phyloP scores from a whole-genome alignment of 2,329 filamentous ascomycete genomes.

The Neonectria ditissima region DNA sequence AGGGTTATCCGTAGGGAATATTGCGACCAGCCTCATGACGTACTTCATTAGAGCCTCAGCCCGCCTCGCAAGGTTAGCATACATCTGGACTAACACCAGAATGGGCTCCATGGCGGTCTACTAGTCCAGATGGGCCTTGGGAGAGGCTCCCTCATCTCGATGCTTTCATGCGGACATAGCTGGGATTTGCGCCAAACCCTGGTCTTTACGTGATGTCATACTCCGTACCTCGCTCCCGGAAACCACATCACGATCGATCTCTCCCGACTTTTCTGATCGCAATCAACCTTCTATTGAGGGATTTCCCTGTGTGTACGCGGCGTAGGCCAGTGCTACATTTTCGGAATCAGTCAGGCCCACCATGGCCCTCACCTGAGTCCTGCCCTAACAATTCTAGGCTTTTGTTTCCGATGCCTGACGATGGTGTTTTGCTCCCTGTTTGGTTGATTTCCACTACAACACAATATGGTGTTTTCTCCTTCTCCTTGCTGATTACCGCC shows the following conservation, averaged over 20 bases:
- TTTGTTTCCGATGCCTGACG: background rate
- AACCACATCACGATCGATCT: constrained; percentile 1
- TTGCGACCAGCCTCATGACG: background rate
- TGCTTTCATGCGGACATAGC: background rate
- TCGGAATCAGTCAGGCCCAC: background rate
- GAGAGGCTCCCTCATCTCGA: background rate
- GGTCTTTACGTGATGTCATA: constrained; percentile 14
- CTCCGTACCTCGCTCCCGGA: background rate
- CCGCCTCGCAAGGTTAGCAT: too few relatives aligned
- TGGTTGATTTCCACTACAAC: background rate
- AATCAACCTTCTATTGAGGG: background rate
- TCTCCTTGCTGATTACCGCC: background rate
- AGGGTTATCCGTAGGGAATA: background rate
- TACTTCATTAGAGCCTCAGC: background rate
- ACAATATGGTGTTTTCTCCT: background rate
- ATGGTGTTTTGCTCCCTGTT: background rate
- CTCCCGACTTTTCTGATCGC: background rate
- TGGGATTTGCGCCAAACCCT: background rate
- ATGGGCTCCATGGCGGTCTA: background rate
- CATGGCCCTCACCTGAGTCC: background rate
- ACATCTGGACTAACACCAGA: background rate
- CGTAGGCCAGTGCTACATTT: background rate
- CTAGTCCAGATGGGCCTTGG: background rate
- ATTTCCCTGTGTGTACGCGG: constrained; percentile 2
- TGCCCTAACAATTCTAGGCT: background rate